Evolutionary conservation across 2,329 filamentous ascomycete species (phyloP).

Genomic region (Dactylellina parvicollis): DNA sequence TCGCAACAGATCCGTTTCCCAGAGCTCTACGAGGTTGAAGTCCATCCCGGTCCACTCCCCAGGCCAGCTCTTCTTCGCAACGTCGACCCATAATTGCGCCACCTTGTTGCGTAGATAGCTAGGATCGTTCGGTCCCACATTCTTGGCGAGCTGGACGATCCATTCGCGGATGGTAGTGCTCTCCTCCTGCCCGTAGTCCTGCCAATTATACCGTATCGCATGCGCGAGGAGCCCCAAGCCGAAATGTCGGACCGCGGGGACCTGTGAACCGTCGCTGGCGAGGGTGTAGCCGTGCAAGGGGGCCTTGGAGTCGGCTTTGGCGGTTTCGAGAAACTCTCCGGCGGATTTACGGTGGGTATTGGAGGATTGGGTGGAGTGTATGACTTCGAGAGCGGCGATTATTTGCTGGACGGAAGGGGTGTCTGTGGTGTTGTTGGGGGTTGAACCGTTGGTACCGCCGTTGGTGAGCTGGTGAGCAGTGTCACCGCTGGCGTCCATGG

Average conservation of each 20-base stretch:
- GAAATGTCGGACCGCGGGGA: conserved; percentile 88
- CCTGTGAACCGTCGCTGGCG: conserved; percentile 77
- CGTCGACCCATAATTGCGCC: conserved; percentile 91
- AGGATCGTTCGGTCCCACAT: conserved; percentile 76
- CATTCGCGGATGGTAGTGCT: conserved; percentile 75
- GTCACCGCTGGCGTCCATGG: conserved; percentile 33
- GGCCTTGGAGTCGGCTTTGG: conserved; percentile 81
- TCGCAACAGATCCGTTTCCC: conserved; percentile 71
- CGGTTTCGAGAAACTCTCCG: conserved; percentile 82
- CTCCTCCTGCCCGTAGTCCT: conserved; percentile 75
- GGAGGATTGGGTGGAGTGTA: conserved; percentile 81
- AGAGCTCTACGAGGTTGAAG: conserved; percentile 79
- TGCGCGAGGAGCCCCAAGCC: conserved; percentile 91
- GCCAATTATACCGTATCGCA: conserved; percentile 85
- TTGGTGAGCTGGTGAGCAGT: conserved; percentile 26
- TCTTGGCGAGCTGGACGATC: conserved; percentile 80
- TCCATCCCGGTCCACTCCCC: conserved; percentile 96
- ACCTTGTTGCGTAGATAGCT: conserved; percentile 91
- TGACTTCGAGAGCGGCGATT: conserved; percentile 83
- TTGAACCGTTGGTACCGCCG: conserved; percentile 36
- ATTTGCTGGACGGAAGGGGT: conserved; percentile 70
- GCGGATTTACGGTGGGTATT: conserved; percentile 86
- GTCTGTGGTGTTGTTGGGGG: conserved; percentile 5
- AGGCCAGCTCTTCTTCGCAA: conserved; percentile 93
- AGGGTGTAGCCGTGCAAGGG: conserved; percentile 86